These are phyloP conservation scores for Mortierella hygrophila DNA, from an alignment of 192 early-diverging fungal genomes.

Conservation along the genomic window DNA sequence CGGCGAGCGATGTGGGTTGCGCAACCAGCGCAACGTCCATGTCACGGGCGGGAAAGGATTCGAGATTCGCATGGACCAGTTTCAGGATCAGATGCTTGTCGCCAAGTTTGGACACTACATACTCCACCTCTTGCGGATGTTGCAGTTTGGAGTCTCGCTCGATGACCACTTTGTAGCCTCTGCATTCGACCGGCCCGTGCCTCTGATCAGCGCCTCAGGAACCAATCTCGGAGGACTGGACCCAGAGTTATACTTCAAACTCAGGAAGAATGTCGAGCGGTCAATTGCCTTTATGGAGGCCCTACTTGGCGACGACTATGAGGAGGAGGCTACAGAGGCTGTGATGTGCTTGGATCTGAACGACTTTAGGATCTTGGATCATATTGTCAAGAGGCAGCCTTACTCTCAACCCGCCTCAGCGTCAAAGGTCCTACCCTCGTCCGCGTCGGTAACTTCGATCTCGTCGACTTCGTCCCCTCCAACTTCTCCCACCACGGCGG, in stretches of 20 bases:
- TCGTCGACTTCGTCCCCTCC: not conserved
- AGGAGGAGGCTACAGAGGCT: constrained; percentile 24
- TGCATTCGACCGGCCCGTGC: constrained; percentile 35
- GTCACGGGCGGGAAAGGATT: constrained; percentile 21
- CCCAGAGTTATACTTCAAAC: constrained; percentile 28
- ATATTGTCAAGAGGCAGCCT: constrained; percentile 30
- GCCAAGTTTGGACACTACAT: constrained; percentile 45
- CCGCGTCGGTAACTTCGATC: not conserved
- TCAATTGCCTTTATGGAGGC: constrained; percentile 48
- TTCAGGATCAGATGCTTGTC: constrained; percentile 37
- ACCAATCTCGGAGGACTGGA: constrained; percentile 13
- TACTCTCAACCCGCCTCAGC: constrained; percentile 15
- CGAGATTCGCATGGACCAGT: constrained; percentile 42
- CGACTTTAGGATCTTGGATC: constrained; percentile 38
- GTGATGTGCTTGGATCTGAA: constrained; percentile 25
- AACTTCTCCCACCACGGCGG: not conserved
- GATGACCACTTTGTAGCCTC: constrained; percentile 33
- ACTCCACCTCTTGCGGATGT: constrained; percentile 42
- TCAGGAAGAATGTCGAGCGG: constrained; percentile 33
- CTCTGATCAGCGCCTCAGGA: constrained; percentile 13
- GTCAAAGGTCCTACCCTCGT: not conserved
- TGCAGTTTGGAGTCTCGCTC: constrained; percentile 39
- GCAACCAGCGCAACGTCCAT: constrained; percentile 33
- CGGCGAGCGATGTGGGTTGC: not conserved
- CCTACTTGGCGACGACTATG: constrained; percentile 35